Percentiles rank a stretch among this genome's conserved stretches.
phyloP scores from a whole-genome alignment of 257 asterid species.

The Gentiana dahurica region DNA sequence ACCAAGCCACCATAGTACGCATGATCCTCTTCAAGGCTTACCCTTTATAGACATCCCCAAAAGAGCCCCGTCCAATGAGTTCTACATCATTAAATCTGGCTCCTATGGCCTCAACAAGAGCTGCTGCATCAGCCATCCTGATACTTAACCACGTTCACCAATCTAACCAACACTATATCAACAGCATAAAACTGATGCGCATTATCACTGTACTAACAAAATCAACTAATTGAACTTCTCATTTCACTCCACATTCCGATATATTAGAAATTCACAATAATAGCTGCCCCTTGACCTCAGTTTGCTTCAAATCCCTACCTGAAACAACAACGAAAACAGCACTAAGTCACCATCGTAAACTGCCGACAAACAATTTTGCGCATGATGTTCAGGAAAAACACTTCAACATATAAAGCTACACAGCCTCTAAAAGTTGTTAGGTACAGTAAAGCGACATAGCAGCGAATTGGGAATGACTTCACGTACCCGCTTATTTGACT shows the following conservation, averaged over 20 bases:
- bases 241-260: constrained; percentile 12
- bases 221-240: constrained; percentile 2
- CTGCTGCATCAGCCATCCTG: constrained; percentile 67
- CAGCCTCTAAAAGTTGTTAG: constrained; percentile 23
- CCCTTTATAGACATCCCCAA: constrained; percentile 98
- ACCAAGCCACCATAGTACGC: background rate
- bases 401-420: constrained; percentile 17
- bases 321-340: constrained; percentile 7
- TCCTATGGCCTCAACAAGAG: constrained; percentile 73
- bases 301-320: constrained; percentile 11
- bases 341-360: background rate
- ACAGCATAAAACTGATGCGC: background rate
- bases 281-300: constrained; percentile 11
- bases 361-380: background rate
- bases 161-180: constrained; percentile 8
- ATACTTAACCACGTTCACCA: background rate
- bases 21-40: constrained; percentile 14
- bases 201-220: constrained; percentile 9
- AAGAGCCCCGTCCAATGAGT: constrained; percentile 95
- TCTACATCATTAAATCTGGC: constrained; percentile 82
- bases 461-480: constrained; percentile 32
- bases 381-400: constrained; percentile 1
- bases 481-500: constrained; percentile 9
- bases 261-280: constrained; percentile 9
- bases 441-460: constrained; percentile 65